Base-by-base conservation (phyloP, 176 grass and related monocot species). In the Oryza meyeriana region DNA sequence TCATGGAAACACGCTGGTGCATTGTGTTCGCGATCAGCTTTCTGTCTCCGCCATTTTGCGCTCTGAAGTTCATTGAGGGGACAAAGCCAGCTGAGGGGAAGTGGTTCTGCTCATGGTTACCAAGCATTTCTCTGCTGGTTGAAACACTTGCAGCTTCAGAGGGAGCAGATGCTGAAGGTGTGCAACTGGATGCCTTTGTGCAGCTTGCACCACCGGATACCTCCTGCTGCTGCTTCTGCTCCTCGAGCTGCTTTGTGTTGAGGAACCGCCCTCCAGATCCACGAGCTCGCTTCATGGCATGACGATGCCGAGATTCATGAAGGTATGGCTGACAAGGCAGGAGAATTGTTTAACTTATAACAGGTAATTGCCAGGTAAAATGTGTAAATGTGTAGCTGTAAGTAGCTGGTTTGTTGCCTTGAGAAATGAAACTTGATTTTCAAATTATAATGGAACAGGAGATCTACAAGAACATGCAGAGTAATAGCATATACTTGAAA, bases 181-280 rank as follows among this genome's bases (percentile, higher is more conserved):
- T 6, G 36, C 33, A n/a, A 25, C 64, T 76, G 31, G 61, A 48
- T 65, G 47, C 61, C 44, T 84, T 84, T 26, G 83, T 82, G 83
- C 47, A 64, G 64, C 55, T 77, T 62, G 82, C 74, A 66, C 62
- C 74, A 45, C 74, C 59, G 33, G 81, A 65, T 72, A 31, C 65
- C 16, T 80, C 55, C 17, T 74, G 18, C 57, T 42, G 81, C 59
- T 85, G 83, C 77, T 40, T 84, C 88, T 90, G 86, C 75, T 86
- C 79, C 29, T 87, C 31, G 4, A 87, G 88, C 88, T 94, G 85
- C 83, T 94, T 96, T 61, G 82, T 90, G 80, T 99, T 99, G 34
- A 99, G 91, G 89, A 99, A 99, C 18, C 93, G 82, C 47, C 97
- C 97, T 62, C 97, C 93, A 17, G 89, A 92, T 87, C 97, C 97